Conservation (phyloP, 805 yeast genomes). For the Saccharomyces mikatae region DNA sequence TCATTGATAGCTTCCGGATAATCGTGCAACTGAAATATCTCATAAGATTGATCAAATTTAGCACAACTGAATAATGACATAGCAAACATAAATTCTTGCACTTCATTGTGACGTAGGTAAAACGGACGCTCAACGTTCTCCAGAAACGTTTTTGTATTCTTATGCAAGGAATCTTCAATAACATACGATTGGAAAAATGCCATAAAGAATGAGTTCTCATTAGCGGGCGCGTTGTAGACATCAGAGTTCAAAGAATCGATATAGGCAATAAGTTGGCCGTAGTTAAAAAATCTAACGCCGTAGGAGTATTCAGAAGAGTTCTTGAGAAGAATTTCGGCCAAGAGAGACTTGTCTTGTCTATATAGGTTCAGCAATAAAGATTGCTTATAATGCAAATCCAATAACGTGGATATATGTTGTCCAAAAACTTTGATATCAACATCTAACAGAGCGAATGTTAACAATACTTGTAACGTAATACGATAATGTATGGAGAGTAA, state of each 20-base stretch:
- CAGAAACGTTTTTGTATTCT: constrained; percentile 6
- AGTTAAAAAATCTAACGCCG: constrained; percentile 22
- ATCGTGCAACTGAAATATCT: constrained; percentile 21
- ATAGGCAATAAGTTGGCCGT: constrained; percentile 17
- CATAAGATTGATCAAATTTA: constrained; percentile 20
- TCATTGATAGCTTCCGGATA: constrained; percentile 13
- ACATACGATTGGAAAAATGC: constrained; percentile 16
- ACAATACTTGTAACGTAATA: constrained; percentile 28
- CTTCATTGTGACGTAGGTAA: constrained; percentile 13
- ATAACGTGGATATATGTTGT: constrained; percentile 14
- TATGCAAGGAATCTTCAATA: constrained; percentile 3
- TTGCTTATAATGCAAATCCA: constrained; percentile 23
- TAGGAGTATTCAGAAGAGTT: constrained; percentile 16
- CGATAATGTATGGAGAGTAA: constrained; percentile 24
- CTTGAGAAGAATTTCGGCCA: constrained; percentile 15
- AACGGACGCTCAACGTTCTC: constrained; percentile 15
- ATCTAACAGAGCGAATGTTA: constrained; percentile 33
- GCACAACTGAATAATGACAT: constrained; percentile 20
- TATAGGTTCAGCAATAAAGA: constrained; percentile 19
- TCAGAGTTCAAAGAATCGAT: constrained; percentile 9
- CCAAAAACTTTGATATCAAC: constrained; percentile 27
- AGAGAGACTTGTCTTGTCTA: constrained; percentile 16
- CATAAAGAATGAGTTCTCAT: constrained; percentile 15
- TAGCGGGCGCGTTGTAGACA: constrained; percentile 10
- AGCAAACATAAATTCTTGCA: constrained; percentile 24